Conservation (phyloP, 2,329 filamentous ascomycete genomes). For the Ceratocystiopsis sp. region DNA sequence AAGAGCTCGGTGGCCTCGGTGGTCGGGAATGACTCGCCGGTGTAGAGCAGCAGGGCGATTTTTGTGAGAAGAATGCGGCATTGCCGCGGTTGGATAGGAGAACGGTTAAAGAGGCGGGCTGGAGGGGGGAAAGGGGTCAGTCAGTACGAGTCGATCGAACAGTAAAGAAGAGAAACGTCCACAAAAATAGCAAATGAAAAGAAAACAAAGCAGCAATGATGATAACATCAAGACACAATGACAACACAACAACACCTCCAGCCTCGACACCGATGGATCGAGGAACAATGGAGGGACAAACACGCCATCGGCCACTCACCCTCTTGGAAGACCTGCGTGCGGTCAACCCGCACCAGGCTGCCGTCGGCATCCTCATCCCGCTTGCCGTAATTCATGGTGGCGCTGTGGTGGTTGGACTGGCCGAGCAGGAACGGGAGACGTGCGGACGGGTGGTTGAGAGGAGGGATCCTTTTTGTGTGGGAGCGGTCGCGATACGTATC, state of each 20-base stretch:
- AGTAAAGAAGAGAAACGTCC: no score
- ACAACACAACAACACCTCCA: no score
- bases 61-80: constrained; percentile 96
- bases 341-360: constrained; percentile 90
- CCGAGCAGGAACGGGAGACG: constrained; percentile 1
- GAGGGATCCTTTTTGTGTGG: constrained; percentile 5
- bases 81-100: constrained; percentile 89
- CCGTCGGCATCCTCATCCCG: constrained; percentile 96
- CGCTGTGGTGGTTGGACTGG: constrained; percentile 13
- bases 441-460: neutral
- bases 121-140: constrained; percentile 10
- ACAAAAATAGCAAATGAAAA: no score
- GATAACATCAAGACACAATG: no score
- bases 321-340: constrained; percentile 97
- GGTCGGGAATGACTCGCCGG: constrained; percentile 88
- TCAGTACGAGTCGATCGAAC: no score
- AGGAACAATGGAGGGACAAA: no score
- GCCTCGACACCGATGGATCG: neutral
- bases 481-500: no score
- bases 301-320: no score
- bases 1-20: constrained; percentile 97
- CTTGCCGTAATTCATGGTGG: constrained; percentile 89
- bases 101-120: constrained; percentile 97
- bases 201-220: neutral
- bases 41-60: constrained; percentile 90